phyloP scores from a whole-genome alignment of 768 basidiomycete genomes.

The Vishniacozyma victoriae region DNA sequence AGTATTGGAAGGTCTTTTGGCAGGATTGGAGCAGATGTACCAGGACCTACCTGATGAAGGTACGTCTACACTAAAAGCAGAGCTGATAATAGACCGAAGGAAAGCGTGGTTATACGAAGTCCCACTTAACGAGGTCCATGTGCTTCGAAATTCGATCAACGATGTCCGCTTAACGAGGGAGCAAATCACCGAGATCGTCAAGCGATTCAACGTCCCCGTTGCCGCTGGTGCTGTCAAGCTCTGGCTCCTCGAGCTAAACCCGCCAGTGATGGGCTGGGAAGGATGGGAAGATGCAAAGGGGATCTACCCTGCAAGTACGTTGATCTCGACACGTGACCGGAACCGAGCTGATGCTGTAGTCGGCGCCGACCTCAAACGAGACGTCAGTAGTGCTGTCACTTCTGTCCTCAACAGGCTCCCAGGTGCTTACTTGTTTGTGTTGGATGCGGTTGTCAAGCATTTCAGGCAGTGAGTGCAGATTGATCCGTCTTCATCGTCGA shows the following conservation, averaged over 20 bases:
- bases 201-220: slow-evolving; percentile 76
- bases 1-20: slow-evolving; percentile 64
- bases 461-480: slow-evolving; percentile 57
- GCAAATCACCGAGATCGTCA: slow-evolving; percentile 56
- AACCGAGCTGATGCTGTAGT: slow-evolving; percentile 44
- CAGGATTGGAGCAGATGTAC: slow-evolving; percentile 62
- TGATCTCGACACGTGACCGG: too few species aligned
- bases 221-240: slow-evolving; percentile 79
- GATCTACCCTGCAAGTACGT: slow-evolving; percentile 65
- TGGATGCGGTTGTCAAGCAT: slow-evolving; percentile 73
- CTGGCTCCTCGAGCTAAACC: slow-evolving; percentile 85
- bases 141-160: slow-evolving; percentile 78
- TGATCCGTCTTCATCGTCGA: neutral
- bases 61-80: slow-evolving; percentile 27
- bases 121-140: slow-evolving; percentile 73
- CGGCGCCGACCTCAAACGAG: slow-evolving; percentile 55
- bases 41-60: slow-evolving; percentile 60
- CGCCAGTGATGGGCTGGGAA: slow-evolving; percentile 76
- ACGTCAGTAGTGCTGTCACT: slow-evolving; percentile 54
- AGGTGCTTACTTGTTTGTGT: slow-evolving; percentile 69
- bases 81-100: slow-evolving; percentile 60
- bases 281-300: slow-evolving; percentile 86
- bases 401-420: slow-evolving; percentile 65
- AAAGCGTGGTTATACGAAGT: slow-evolving; percentile 90
- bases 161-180: slow-evolving; percentile 49